Evolutionary conservation across 768 basidiomycete genomes (phyloP).

Genomic region (Rhodosporidiobolus sp.): DNA sequence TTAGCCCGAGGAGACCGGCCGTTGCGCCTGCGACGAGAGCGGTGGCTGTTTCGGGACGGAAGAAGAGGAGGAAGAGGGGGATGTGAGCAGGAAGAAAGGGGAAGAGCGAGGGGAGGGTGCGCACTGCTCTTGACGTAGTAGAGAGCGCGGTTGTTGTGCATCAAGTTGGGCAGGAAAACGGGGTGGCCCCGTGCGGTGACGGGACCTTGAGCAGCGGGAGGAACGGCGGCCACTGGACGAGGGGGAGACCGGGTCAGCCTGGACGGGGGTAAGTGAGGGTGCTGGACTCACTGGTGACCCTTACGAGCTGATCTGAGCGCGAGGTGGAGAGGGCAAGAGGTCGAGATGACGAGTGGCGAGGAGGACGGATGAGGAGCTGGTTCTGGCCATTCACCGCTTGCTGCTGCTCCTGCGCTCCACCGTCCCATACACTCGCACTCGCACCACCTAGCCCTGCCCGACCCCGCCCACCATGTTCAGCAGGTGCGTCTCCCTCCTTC

Average conservation of each 20-base stretch:
- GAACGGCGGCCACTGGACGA: constrained; percentile 11
- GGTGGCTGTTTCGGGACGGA: constrained; percentile 18
- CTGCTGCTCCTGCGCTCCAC: too few relatives aligned
- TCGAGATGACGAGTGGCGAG: too few relatives aligned
- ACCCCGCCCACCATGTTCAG: constrained; percentile 20
- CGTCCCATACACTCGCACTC: background rate
- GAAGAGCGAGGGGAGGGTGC: background rate
- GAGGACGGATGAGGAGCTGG: too few relatives aligned
- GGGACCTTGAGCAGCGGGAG: constrained; percentile 2
- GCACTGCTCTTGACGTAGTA: constrained; percentile 39
- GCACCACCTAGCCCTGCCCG: background rate
- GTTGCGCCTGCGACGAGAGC: constrained; percentile 26
- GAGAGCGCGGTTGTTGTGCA: constrained; percentile 16
- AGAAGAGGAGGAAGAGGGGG: background rate
- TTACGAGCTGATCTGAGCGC: too few relatives aligned
- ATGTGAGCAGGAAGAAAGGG: background rate
- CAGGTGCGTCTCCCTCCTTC: constrained; percentile 13
- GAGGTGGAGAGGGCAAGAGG: too few relatives aligned
- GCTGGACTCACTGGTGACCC: background rate
- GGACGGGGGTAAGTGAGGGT: background rate
- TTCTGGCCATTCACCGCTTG: too few relatives aligned
- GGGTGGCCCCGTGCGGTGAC: background rate
- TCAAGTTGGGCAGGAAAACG: constrained; percentile 28
- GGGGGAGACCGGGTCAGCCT: background rate
- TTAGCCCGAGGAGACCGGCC: constrained; percentile 37